Base-by-base conservation (phyloP, 345 rosid genomes). In the Pugionium cornutum region DNA sequence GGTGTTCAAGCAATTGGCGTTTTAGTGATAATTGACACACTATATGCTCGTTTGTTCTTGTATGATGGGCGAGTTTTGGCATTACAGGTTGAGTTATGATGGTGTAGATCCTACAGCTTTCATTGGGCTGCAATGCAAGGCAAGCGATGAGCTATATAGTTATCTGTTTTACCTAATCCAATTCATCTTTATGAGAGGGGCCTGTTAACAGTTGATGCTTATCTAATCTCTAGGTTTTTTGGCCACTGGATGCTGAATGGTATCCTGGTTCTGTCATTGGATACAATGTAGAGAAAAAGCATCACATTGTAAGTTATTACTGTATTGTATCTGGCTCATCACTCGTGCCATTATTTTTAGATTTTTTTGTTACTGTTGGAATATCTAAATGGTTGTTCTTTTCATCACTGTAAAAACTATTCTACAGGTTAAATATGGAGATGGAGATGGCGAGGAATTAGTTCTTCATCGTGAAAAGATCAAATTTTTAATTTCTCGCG, bases 231-330 rank as follows among this genome's bases (percentile, higher is more conserved):
- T 88, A 94, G 99, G 89, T 94, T 50, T 94, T 80, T 79, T 94
- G 99, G 99, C 99, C 99, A 32, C 58, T 94, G 77, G 99, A 94
- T 81, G 95, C 88, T 73, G 95, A 86, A 71, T 94, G 97, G 99
- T 94, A 90, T 71, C 59, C 75, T 4, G 97, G 96, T 62, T 63
- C 68, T 51, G 64, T 94, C 69, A 64, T 83, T 73, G 87, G 88
- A 26, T 91, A 87, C 63, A 81, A 79, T 75, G 62, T 69, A 2
- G 95, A 82, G 78, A 76, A 75, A 54, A 82, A 82, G 45, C 81
- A 77, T 30, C 97, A 94, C 52, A 72, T 74, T 74, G 99, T 94
- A 81, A 67, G 76, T 72, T 41, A 48, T 77, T 30, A 74, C 66
- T 9, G 26, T 52, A 39, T 67, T 57, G 7, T 42, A 9, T 30